Conservation (phyloP, 2,329 filamentous ascomycete species). For the Colletotrichum lentis region DNA sequence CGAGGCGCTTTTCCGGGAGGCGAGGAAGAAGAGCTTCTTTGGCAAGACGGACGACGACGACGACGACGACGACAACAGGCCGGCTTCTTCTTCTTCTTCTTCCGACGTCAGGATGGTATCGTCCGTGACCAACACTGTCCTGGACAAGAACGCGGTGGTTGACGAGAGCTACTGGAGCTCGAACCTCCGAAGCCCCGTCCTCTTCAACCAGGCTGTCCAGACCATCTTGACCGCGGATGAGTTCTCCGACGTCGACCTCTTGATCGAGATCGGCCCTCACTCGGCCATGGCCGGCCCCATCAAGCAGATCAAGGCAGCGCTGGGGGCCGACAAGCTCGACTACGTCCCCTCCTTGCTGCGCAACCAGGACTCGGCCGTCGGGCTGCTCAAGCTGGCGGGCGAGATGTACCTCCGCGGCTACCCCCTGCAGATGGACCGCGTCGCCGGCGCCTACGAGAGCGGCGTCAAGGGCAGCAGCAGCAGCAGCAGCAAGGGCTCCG, state of each 20-base stretch:
- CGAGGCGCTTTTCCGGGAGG: neutral
- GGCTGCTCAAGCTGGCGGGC: conserved; percentile 12
- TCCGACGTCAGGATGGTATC: conserved; percentile 8
- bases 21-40: too few relatives aligned
- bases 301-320: conserved; percentile 42
- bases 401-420: conserved; percentile 35
- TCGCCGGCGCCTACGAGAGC: neutral
- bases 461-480: neutral
- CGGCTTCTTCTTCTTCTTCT: too few relatives aligned
- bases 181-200: conserved; percentile 42
- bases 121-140: conserved; percentile 19
- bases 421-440: conserved; percentile 31
- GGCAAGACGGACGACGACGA: too few relatives aligned
- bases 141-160: conserved; percentile 5
- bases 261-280: conserved; percentile 48
- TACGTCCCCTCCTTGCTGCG: conserved; percentile 41
- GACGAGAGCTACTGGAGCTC: conserved; percentile 42
- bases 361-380: conserved; percentile 36
- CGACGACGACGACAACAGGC: too few relatives aligned
- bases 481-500: neutral
- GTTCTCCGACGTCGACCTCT: conserved; percentile 14
- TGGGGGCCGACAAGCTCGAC: conserved; percentile 34
- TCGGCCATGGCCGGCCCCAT: conserved; percentile 52
- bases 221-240: neutral
- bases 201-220: conserved; percentile 40